phyloP scores from a whole-genome alignment of 2,329 filamentous ascomycete genomes.

The Penicillium freii region DNA sequence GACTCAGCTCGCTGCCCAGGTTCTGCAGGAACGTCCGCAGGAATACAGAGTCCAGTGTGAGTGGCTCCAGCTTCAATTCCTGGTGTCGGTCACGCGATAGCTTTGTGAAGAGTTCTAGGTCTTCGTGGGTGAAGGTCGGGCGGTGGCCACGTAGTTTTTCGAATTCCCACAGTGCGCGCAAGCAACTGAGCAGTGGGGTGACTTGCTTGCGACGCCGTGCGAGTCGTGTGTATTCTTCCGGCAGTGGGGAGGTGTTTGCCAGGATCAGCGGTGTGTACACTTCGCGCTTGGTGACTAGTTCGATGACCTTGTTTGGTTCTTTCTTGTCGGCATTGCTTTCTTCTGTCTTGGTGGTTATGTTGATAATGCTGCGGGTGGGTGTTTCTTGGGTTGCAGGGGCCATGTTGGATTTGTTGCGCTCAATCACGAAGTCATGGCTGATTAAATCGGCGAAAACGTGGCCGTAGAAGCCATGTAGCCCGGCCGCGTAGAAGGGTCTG shows the following conservation, averaged over 20 bases:
- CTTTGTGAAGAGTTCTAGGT: constrained; percentile 73
- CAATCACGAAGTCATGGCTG: constrained; percentile 82
- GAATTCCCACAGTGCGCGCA: constrained; percentile 90
- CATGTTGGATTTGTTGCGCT: constrained; percentile 78
- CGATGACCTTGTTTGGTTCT: constrained; percentile 69
- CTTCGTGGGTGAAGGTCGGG: constrained; percentile 58
- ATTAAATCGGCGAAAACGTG: constrained; percentile 94
- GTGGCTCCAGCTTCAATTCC: constrained; percentile 66
- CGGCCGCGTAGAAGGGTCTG: constrained; percentile 84
- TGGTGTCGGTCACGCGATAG: constrained; percentile 76
- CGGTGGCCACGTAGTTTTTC: constrained; percentile 58
- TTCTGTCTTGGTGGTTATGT: constrained; percentile 66
- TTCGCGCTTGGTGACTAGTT: constrained; percentile 89
- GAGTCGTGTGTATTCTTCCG: constrained; percentile 66
- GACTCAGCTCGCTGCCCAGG: constrained; percentile 76
- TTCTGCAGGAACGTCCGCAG: constrained; percentile 84
- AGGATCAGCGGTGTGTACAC: constrained; percentile 83
- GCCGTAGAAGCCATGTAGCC: constrained; percentile 84
- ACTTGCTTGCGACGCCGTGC: constrained; percentile 70
- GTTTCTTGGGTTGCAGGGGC: constrained; percentile 65
- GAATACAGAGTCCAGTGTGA: constrained; percentile 68
- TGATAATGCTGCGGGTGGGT: constrained; percentile 71
- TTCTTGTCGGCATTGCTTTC: constrained; percentile 73
- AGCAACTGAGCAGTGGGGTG: constrained; percentile 78
- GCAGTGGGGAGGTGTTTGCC: constrained; percentile 74